Percentiles rank a stretch among this genome's conserved stretches.
Conservation (phyloP, 2,329 filamentous ascomycete genomes). For the Kalmusia sp. region DNA sequence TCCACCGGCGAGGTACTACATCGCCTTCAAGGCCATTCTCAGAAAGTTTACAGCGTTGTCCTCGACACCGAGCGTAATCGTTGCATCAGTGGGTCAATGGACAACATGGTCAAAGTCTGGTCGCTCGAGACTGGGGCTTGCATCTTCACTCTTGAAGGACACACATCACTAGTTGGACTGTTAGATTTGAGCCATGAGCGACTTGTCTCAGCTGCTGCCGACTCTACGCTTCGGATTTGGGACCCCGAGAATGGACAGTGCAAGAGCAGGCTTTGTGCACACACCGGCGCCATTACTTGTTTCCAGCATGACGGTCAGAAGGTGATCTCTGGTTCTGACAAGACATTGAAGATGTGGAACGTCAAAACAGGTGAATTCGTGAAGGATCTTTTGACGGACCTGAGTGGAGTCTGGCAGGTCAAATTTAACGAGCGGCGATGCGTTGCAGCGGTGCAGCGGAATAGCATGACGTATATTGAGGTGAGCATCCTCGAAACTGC, state of each 20-base stretch:
- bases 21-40: slow-evolving; percentile 81
- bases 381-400: slow-evolving; percentile 88
- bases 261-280: slow-evolving; percentile 86
- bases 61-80: slow-evolving; percentile 89
- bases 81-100: slow-evolving; percentile 98
- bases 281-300: slow-evolving; percentile 97
- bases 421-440: slow-evolving; percentile 95
- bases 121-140: slow-evolving; percentile 85
- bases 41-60: slow-evolving; percentile 98
- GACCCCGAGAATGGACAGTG: slow-evolving; percentile 92
- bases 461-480: slow-evolving; percentile 93
- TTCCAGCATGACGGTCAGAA: slow-evolving; percentile 98
- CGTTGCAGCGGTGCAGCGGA: slow-evolving; percentile 93
- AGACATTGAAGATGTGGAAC: slow-evolving; percentile 99
- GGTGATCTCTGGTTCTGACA: slow-evolving; percentile 94
- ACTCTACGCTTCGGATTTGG: slow-evolving; percentile 96
- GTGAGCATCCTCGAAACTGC: slow-evolving; percentile 56
- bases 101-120: slow-evolving; percentile 98
- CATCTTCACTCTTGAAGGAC: slow-evolving; percentile 89
- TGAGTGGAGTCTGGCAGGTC: slow-evolving; percentile 98
- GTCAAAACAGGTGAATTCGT: slow-evolving; percentile 90
- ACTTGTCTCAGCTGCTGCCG: slow-evolving; percentile 92
- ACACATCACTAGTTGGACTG: slow-evolving; percentile 88
- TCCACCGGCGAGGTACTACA: slow-evolving; percentile 90
- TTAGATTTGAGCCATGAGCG: slow-evolving; percentile 88